These are phyloP conservation scores for Irpex rosettiformis DNA, from an alignment of 1,284 basidiomycete species.

Conservation along the genomic window DNA sequence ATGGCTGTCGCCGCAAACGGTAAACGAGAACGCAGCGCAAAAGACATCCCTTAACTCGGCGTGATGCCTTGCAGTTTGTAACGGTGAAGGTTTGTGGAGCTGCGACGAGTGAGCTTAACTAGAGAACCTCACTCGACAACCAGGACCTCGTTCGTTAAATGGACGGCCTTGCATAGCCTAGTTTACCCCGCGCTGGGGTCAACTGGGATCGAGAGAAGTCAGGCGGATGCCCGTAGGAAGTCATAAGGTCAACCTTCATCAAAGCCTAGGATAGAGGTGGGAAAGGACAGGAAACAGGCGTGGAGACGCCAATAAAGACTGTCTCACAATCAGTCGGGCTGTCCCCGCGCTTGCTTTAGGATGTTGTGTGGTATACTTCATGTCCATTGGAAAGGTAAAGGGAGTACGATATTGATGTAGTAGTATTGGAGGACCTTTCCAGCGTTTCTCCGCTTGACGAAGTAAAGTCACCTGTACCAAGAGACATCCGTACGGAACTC, in stretches of 20 bases:
- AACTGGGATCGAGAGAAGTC: not conserved
- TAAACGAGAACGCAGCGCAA: not conserved
- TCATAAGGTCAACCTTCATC: not conserved
- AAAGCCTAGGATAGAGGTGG: not conserved
- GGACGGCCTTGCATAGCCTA: not conserved
- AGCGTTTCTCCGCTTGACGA: too few relatives aligned
- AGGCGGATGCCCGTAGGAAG: not conserved
- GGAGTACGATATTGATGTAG: too few relatives aligned
- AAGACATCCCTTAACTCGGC: not conserved
- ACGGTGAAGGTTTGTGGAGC: too few relatives aligned
- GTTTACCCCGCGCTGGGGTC: not conserved
- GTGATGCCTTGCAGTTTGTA: not conserved
- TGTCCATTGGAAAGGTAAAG: too few relatives aligned
- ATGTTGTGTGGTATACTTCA: too few relatives aligned
- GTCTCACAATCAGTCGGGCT: too few relatives aligned
- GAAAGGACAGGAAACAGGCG: conserved; percentile 14
- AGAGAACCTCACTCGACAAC: not conserved
- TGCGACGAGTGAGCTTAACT: not conserved
- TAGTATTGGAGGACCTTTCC: too few relatives aligned
- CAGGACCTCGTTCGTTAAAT: not conserved
- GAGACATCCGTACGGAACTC: too few relatives aligned
- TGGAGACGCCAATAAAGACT: too few relatives aligned
- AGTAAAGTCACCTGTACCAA: too few relatives aligned
- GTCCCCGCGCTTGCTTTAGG: too few relatives aligned
- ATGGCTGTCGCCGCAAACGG: not conserved